A percentile compares a stretch with the other conserved stretches of the same genome.
Evolutionary conservation across 148 eudicot species (phyloP).

Genomic region (Silene latifolia): DNA sequence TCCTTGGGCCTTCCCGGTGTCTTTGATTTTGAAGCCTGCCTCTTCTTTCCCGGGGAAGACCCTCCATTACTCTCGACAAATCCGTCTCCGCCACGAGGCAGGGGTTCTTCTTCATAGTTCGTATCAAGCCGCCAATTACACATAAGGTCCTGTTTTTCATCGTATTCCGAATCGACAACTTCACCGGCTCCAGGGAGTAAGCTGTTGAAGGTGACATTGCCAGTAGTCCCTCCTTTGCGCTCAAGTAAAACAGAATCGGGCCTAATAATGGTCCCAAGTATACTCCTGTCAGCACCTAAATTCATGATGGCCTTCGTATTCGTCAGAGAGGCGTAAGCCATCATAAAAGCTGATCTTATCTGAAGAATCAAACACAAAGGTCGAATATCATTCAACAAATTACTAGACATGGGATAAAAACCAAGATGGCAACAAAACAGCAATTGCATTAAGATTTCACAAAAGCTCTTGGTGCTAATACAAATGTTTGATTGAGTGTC

Average conservation of each 20-base stretch:
- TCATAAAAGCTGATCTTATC: slow-evolving; percentile 84
- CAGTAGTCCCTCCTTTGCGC: slow-evolving; percentile 80
- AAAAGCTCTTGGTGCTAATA: background rate
- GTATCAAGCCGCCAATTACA: slow-evolving; percentile 70
- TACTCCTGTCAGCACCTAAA: slow-evolving; percentile 71
- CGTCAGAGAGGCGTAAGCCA: slow-evolving; percentile 74
- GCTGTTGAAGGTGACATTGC: slow-evolving; percentile 55
- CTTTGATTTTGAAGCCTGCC: slow-evolving; percentile 41
- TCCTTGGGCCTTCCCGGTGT: slow-evolving; percentile 36
- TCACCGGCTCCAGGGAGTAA: slow-evolving; percentile 89
- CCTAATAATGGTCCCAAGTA: slow-evolving; percentile 88
- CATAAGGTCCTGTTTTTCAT: slow-evolving; percentile 52
- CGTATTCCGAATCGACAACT: slow-evolving; percentile 31
- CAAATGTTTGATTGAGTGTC: background rate
- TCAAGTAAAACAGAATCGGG: slow-evolving; percentile 77
- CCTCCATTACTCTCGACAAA: slow-evolving; percentile 26
- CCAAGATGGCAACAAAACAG: background rate
- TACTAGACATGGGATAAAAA: background rate
- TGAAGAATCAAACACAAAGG: slow-evolving; percentile 27
- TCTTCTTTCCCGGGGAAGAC: slow-evolving; percentile 56
- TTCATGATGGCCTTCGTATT: slow-evolving; percentile 64
- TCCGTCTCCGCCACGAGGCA: slow-evolving; percentile 59
- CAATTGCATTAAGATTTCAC: background rate
- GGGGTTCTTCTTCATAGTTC: slow-evolving; percentile 56
- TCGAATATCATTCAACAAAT: background rate